Conservation (phyloP, 208 protist genomes). For the Wallacemonas rigidus region DNA sequence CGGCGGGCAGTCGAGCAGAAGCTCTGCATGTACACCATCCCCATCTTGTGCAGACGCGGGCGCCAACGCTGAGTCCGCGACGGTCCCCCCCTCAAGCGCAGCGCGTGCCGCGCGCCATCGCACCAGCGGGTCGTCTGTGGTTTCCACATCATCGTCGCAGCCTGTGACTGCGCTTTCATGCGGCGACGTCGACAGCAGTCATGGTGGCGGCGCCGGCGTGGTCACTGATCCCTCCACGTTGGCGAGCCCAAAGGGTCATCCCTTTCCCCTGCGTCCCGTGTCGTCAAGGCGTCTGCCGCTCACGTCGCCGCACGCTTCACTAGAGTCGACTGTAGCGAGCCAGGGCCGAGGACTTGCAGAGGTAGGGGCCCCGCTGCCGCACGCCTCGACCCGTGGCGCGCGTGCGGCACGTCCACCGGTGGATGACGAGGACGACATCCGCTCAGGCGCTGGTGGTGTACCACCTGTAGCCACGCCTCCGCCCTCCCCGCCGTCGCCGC, state of each 20-base stretch:
- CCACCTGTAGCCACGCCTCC: conserved; percentile 1
- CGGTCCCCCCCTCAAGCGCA: background rate
- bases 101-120: background rate
- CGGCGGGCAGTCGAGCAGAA: too few species aligned
- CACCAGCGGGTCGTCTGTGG: background rate
- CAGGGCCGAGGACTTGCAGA: background rate
- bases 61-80: background rate
- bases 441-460: background rate
- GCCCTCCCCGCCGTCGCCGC: background rate
- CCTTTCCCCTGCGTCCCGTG: background rate
- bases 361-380: background rate
- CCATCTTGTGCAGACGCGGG: background rate
- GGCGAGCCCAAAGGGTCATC: background rate
- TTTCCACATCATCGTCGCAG: background rate
- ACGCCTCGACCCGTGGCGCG: too few species aligned
- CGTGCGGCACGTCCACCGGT: too few species aligned
- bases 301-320: background rate
- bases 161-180: background rate
- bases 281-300: background rate
- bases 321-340: background rate
- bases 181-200: background rate
- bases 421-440: too few species aligned
- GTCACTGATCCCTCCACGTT: background rate
- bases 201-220: background rate
- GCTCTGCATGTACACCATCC: background rate